Evolutionary conservation across 139 green algal species (phyloP).

Genomic region (Eudorina sp.): DNA sequence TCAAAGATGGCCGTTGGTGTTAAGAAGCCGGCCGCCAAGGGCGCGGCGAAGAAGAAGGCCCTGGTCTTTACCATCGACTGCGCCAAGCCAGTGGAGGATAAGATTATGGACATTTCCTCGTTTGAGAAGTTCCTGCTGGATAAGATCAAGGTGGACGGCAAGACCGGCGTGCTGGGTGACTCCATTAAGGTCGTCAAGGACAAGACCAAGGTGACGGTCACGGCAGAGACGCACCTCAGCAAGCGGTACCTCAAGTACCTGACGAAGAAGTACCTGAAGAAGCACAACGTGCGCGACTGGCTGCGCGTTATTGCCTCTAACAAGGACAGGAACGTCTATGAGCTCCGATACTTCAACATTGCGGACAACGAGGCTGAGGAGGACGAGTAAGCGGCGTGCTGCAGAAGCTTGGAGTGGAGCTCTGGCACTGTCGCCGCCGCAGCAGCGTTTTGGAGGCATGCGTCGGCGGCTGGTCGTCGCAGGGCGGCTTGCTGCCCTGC

Average conservation of each 20-base stretch:
- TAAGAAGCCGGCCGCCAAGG: constrained; percentile 54
- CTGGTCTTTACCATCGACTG: constrained; percentile 67
- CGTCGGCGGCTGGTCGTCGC: constrained; percentile 11
- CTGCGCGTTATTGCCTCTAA: constrained; percentile 98
- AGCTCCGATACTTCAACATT: constrained; percentile 99
- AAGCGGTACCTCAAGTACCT: constrained; percentile 99
- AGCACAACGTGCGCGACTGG: constrained; percentile 99
- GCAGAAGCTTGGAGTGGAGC: constrained; percentile 9
- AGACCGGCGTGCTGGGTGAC: constrained; percentile 91
- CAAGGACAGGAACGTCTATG: constrained; percentile 98
- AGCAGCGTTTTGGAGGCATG: background rate
- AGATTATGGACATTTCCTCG: constrained; percentile 89
- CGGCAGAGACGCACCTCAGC: constrained; percentile 79
- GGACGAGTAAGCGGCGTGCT: constrained; percentile 81
- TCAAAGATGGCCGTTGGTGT: constrained; percentile 39
- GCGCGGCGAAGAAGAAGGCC: constrained; percentile 57
- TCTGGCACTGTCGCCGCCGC: constrained; percentile 13
- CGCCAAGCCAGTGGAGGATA: constrained; percentile 74
- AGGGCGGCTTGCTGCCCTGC: background rate
- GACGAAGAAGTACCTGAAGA: constrained; percentile 99
- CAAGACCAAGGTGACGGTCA: constrained; percentile 95
- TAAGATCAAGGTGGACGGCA: constrained; percentile 94
- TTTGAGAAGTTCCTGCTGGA: constrained; percentile 99
- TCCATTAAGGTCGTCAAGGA: constrained; percentile 87
- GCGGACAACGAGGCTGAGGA: constrained; percentile 92